Evolutionary conservation across 1,139 yeast genomes (phyloP).

Genomic region (Yamadazyma diddensiae): DNA sequence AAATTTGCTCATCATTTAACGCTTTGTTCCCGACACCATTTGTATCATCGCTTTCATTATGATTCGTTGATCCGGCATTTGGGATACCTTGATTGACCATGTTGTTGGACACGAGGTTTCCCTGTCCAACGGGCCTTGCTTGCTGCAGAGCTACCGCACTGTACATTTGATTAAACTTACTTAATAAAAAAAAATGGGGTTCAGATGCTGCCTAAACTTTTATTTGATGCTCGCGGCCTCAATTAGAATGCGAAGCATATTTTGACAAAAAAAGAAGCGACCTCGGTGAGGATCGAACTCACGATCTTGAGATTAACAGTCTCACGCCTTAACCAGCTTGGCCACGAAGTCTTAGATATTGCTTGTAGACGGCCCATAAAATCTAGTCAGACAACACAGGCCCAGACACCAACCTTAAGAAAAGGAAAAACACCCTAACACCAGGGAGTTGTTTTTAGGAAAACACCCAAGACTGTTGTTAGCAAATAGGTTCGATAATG

Average conservation of each 20-base stretch:
- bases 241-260: too few species aligned
- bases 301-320: conserved; percentile 59
- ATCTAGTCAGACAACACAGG: too few species aligned
- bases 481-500: too few species aligned
- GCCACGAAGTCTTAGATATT: conserved; percentile 45
- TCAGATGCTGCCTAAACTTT: too few species aligned
- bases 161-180: too few species aligned
- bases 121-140: background rate
- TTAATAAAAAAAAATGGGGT: too few species aligned
- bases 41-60: too few species aligned
- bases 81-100: background rate
- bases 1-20: conserved; percentile 80
- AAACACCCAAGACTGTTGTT: too few species aligned
- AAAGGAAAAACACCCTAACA: too few species aligned
- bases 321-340: conserved; percentile 62
- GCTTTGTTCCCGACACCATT: conserved; percentile 54
- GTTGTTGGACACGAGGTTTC: background rate
- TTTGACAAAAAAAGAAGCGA: conserved; percentile 16
- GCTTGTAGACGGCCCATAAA: background rate
- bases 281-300: conserved; percentile 52
- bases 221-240: too few species aligned
- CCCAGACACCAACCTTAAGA: too few species aligned
- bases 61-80: conserved; percentile 4
- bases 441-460: too few species aligned
- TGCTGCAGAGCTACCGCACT: conserved; percentile 14